Conservation (phyloP, 306 rosid species). For the Gastrolobium villosum region DNA sequence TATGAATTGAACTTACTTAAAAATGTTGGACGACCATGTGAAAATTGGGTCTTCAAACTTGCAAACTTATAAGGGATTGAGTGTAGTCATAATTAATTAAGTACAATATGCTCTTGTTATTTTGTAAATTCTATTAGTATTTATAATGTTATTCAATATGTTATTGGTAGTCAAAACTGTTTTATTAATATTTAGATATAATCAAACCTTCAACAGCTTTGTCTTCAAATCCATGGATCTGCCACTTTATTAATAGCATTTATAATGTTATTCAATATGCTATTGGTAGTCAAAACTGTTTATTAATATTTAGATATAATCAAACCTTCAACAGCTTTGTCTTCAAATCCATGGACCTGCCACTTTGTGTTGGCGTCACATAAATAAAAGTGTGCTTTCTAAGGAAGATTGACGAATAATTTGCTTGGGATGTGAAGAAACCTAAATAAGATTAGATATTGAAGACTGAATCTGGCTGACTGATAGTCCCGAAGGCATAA, state of each 20-base stretch:
- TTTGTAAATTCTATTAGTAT: not conserved
- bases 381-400: conserved; percentile 39
- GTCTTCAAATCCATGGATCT: too few relatives aligned
- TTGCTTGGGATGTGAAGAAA: conserved; percentile 31
- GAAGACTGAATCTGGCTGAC: conserved; percentile 47
- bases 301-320: not conserved
- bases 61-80: too few relatives aligned
- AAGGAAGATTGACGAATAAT: conserved; percentile 48
- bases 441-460: not conserved
- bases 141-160: not conserved
- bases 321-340: conserved; percentile 37
- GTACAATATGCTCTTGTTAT: not conserved
- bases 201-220: too few relatives aligned
- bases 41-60: too few relatives aligned
- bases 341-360: conserved; percentile 41
- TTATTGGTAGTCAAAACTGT: too few relatives aligned
- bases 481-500: conserved; percentile 44
- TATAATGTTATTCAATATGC: not conserved
- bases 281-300: not conserved
- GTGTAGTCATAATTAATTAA: too few relatives aligned
- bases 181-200: too few relatives aligned
- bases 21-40: too few relatives aligned
- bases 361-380: conserved; percentile 41
- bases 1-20: too few relatives aligned
- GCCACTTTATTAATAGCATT: too few relatives aligned